Conservation (phyloP, 164 flowering plant species). For the Macadamia tetraphylla region DNA sequence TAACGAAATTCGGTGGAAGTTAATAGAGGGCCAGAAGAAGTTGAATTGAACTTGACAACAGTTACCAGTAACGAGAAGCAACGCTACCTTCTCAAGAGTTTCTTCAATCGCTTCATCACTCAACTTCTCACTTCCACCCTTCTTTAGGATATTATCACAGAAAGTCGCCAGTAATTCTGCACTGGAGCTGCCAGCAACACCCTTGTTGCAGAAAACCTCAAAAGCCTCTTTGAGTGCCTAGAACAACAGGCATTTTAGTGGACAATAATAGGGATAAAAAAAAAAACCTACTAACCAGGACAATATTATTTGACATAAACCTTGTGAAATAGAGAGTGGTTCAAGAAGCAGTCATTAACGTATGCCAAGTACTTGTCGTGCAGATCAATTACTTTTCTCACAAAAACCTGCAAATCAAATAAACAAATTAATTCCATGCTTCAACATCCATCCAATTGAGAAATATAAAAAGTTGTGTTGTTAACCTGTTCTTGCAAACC, state of each 20-base stretch:
- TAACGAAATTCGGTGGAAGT: conserved; percentile 3
- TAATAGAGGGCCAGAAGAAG: background rate
- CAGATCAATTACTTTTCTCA: conserved; percentile 84
- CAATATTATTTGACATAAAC: conserved; percentile 26
- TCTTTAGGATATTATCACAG: conserved; percentile 90
- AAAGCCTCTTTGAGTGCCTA: conserved; percentile 97
- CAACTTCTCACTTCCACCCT: conserved; percentile 93
- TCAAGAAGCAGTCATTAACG: conserved; percentile 69
- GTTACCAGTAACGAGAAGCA: background rate
- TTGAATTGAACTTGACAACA: background rate
- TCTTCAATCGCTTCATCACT: conserved; percentile 96
- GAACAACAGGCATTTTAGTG: conserved; percentile 3
- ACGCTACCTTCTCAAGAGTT: conserved; percentile 75
- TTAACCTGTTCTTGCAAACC: conserved; percentile 88
- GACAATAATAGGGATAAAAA: background rate
- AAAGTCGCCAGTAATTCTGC: conserved; percentile 90
- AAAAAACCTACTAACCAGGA: background rate
- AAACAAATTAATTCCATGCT: conserved; percentile 12
- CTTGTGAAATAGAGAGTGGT: conserved; percentile 93
- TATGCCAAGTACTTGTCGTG: conserved; percentile 89
- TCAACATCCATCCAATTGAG: background rate
- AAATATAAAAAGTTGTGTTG: background rate
- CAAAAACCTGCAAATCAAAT: conserved; percentile 56
- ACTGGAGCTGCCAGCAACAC: conserved; percentile 83
- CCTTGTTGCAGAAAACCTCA: conserved; percentile 88